These are phyloP conservation scores for Arbutus unedo DNA, from an alignment of 148 eudicot species.

Conservation along the genomic window DNA sequence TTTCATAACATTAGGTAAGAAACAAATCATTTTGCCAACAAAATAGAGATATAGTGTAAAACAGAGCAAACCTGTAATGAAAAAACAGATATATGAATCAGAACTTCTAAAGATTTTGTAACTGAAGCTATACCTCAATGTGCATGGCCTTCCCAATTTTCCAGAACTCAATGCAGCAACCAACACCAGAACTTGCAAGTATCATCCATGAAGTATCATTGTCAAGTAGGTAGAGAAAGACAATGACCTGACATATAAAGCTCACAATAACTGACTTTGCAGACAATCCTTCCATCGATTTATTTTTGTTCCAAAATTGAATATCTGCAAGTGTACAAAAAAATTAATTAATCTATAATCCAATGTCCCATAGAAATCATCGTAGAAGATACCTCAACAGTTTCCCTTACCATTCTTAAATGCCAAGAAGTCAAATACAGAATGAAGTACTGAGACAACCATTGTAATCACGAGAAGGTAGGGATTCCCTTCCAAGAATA, in stretches of 20 bases:
- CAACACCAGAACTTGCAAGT: conserved; percentile 89
- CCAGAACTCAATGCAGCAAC: conserved; percentile 97
- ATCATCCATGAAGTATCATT: conserved; percentile 99
- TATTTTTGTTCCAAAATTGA: conserved; percentile 98
- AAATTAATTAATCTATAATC: conserved; percentile 8
- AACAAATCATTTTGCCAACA: not conserved
- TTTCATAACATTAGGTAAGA: not conserved
- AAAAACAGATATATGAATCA: not conserved
- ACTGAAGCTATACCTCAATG: conserved; percentile 60
- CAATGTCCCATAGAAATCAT: conserved; percentile 3
- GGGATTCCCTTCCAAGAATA: conserved; percentile 96
- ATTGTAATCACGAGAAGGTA: conserved; percentile 80
- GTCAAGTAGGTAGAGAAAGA: conserved; percentile 91
- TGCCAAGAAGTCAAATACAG: conserved; percentile 90
- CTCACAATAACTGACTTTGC: conserved; percentile 89
- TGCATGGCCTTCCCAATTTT: conserved; percentile 99
- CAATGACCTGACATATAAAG: conserved; percentile 76
- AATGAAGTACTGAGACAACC: conserved; percentile 83
- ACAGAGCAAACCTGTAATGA: not conserved
- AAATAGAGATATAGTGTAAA: not conserved
- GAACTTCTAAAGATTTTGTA: not conserved
- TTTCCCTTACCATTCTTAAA: conserved; percentile 81
- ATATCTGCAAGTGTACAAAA: conserved; percentile 50
- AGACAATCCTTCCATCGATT: conserved; percentile 98
- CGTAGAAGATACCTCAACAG: not conserved